Percentiles rank a stretch among this genome's conserved stretches.
Evolutionary conservation across 768 basidiomycete species (phyloP).

Genomic region (Phanerodontia chrysosporium): DNA sequence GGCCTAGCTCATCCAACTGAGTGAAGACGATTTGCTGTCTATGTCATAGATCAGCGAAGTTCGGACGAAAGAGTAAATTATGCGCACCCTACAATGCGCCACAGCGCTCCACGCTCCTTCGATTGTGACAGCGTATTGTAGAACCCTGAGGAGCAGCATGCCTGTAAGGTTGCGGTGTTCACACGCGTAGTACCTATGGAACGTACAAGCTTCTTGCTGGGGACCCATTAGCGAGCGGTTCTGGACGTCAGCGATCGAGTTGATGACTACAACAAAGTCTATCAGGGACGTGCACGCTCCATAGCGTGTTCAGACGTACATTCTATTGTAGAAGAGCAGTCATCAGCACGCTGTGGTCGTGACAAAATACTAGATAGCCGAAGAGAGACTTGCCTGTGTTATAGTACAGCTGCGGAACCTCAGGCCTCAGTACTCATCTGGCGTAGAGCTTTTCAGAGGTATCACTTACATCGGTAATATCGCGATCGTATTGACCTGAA

Average conservation of each 20-base stretch:
- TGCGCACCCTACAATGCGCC: slow-evolving; percentile 49
- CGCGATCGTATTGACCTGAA: slow-evolving; percentile 48
- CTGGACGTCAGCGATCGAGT: slow-evolving; percentile 35
- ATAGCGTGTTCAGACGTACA: slow-evolving; percentile 7
- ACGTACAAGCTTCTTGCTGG: slow-evolving; percentile 48
- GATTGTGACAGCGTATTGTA: slow-evolving; percentile 43
- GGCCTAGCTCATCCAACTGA: slow-evolving; percentile 36
- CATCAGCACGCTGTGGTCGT: too few relatives aligned
- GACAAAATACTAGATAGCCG: too few relatives aligned
- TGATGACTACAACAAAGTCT: slow-evolving; percentile 33
- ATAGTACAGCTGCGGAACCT: slow-evolving; percentile 38
- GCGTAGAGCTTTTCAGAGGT: background rate
- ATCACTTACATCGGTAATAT: slow-evolving; percentile 48
- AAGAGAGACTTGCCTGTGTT: slow-evolving; percentile 42
- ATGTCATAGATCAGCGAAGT: background rate
- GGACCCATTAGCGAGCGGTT: slow-evolving; percentile 53
- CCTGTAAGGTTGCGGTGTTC: background rate
- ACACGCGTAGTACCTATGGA: background rate
- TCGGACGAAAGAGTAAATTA: background rate
- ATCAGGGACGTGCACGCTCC: background rate
- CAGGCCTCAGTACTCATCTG: background rate
- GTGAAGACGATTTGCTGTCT: slow-evolving; percentile 59
- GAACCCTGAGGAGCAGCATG: slow-evolving; percentile 36
- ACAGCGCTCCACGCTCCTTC: slow-evolving; percentile 42
- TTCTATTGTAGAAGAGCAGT: too few relatives aligned